A percentile compares a stretch with the other conserved stretches of the same genome.
phyloP scores from a whole-genome alignment of 768 basidiomycete genomes.

The Termitomyces eurrhizus region DNA sequence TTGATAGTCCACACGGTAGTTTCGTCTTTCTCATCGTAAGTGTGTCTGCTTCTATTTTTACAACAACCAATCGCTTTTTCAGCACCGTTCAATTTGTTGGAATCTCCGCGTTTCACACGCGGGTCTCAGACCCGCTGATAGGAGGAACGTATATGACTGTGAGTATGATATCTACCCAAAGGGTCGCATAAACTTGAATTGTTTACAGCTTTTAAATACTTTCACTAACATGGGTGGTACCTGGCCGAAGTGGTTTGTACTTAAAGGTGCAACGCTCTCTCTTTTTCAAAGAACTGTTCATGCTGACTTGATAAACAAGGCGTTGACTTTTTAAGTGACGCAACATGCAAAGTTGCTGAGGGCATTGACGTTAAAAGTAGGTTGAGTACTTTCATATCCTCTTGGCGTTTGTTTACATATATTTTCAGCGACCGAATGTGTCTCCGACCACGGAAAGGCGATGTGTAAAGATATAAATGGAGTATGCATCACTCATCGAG shows the following conservation, averaged over 20 bases:
- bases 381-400: constrained; percentile 2
- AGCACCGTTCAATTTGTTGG: constrained; percentile 99
- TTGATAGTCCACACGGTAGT: constrained; percentile 80
- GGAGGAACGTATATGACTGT: constrained; percentile 99
- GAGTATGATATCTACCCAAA: constrained; percentile 21
- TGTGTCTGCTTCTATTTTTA: constrained; percentile 1
- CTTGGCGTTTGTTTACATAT: background rate
- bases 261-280: constrained; percentile 58
- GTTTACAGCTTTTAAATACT: constrained; percentile 80
- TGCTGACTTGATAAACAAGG: constrained; percentile 37
- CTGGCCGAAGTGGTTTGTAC: constrained; percentile 94
- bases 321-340: constrained; percentile 84
- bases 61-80: background rate
- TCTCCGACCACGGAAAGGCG: constrained; percentile 86
- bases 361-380: constrained; percentile 54
- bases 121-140: constrained; percentile 92
- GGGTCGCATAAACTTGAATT: background rate
- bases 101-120: constrained; percentile 97
- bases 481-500: constrained; percentile 74
- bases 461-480: constrained; percentile 74
- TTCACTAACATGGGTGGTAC: constrained; percentile 97
- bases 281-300: background rate
- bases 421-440: constrained; percentile 73
- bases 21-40: constrained; percentile 82
- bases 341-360: constrained; percentile 74